phyloP scores from a whole-genome alignment of 2,329 filamentous ascomycete genomes.

The Pseudocercospora cruenta region DNA sequence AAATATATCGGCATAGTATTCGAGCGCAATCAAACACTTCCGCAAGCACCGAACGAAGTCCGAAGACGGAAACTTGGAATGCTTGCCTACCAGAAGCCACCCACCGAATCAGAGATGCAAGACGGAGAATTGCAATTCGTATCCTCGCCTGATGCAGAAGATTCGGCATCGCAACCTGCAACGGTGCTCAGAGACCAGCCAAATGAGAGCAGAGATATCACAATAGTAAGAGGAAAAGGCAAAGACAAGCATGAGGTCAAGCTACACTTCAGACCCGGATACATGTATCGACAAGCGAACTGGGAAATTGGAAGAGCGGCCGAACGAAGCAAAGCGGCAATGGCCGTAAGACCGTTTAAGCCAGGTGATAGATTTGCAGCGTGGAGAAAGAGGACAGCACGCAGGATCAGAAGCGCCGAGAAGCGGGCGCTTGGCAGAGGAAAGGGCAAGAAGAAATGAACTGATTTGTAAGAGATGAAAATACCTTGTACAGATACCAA shows the following conservation, averaged over 20 bases:
- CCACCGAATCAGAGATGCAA: slow-evolving; percentile 17
- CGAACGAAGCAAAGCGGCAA: slow-evolving; percentile 57
- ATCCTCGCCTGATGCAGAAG: slow-evolving; percentile 18
- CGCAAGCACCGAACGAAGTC: slow-evolving; percentile 73
- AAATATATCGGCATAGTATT: slow-evolving; percentile 96
- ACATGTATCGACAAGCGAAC: slow-evolving; percentile 65
- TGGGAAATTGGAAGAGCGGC: slow-evolving; percentile 68
- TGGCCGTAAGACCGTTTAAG: slow-evolving; percentile 59
- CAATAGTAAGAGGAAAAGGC: slow-evolving; percentile 36
- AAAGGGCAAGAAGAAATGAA: slow-evolving; percentile 34
- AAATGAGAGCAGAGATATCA: slow-evolving; percentile 26
- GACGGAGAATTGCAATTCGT: slow-evolving; percentile 24
- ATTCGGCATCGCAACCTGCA: slow-evolving; percentile 24
- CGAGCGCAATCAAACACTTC: slow-evolving; percentile 77
- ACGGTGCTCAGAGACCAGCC: slow-evolving; percentile 28
- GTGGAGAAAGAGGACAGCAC: slow-evolving; percentile 63
- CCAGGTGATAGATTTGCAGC: slow-evolving; percentile 65
- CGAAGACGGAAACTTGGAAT: slow-evolving; percentile 77
- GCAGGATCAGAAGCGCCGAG: slow-evolving; percentile 56
- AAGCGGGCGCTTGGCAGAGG: slow-evolving; percentile 58
- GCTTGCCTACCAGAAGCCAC: slow-evolving; percentile 54
- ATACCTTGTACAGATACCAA: slow-evolving; percentile 5
- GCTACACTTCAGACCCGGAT: slow-evolving; percentile 54
- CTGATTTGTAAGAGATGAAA: not conserved
- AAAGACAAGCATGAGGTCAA: slow-evolving; percentile 40